A percentile compares a stretch with the other conserved stretches of the same genome.
These are phyloP conservation scores for Myriosclerotinia scirpicola DNA, from an alignment of 2,329 filamentous ascomycete species.

Conservation along the genomic window DNA sequence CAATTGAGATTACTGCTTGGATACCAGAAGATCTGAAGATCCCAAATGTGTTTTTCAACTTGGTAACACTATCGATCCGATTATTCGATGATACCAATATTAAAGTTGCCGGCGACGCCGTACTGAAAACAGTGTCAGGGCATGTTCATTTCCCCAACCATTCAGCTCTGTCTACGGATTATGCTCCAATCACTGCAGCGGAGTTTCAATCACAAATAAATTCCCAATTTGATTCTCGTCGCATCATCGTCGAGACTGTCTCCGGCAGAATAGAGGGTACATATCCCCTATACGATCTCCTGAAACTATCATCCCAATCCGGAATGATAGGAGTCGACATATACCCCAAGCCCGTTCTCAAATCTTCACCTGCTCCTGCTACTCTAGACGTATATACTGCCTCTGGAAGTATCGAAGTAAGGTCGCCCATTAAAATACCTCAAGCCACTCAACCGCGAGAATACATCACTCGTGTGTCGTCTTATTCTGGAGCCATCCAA, in stretches of 20 bases:
- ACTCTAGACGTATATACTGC: constrained; percentile 33
- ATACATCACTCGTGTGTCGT: constrained; percentile 36
- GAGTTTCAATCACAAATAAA: not conserved
- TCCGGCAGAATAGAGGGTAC: constrained; percentile 36
- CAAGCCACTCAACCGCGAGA: constrained; percentile 33
- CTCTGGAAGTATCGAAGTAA: constrained; percentile 34
- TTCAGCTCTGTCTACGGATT: not conserved
- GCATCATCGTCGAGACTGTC: constrained; percentile 34
- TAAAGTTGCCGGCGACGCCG: constrained; percentile 30
- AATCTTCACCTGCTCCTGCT: constrained; percentile 34
- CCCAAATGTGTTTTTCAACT: constrained; percentile 29
- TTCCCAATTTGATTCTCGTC: constrained; percentile 28
- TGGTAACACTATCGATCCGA: constrained; percentile 31
- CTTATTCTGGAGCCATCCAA: constrained; percentile 32
- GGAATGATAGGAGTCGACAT: constrained; percentile 33
- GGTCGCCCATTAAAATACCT: constrained; percentile 26
- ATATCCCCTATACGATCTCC: constrained; percentile 38
- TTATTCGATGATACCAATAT: constrained; percentile 34
- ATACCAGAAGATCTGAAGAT: constrained; percentile 37
- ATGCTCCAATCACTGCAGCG: constrained; percentile 24
- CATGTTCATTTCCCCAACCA: constrained; percentile 32
- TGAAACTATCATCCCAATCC: constrained; percentile 33
- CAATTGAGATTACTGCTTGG: constrained; percentile 38
- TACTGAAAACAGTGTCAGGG: constrained; percentile 33
- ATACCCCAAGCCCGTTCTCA: constrained; percentile 29